A percentile compares a stretch with the other conserved stretches of the same genome.
These are phyloP conservation scores for Saccharomycodes ludwigii DNA, from an alignment of 805 yeast genomes.

Conservation along the genomic window DNA sequence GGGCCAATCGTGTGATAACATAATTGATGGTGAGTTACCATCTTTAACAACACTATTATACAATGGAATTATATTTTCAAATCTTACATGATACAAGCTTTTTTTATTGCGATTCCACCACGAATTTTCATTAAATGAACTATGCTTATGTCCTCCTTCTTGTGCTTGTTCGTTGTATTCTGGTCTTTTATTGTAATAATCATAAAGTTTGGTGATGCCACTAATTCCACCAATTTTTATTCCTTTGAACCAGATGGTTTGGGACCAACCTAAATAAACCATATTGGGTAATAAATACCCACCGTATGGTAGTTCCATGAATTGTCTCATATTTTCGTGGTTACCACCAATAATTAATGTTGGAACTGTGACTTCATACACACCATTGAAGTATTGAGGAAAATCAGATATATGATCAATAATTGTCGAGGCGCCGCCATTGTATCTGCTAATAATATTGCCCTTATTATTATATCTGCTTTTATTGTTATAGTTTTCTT, in stretches of 20 bases:
- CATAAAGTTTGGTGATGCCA: conserved; percentile 59
- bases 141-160: conserved; percentile 29
- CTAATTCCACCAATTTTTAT: conserved; percentile 69
- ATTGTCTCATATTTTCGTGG: conserved; percentile 78
- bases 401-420: too few relatives aligned
- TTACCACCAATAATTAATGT: conserved; percentile 91
- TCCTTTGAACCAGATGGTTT: conserved; percentile 65
- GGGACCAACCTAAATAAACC: conserved; percentile 71
- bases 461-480: too few relatives aligned
- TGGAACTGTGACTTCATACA: conserved; percentile 60
- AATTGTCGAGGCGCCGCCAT: too few relatives aligned
- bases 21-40: conserved; percentile 32
- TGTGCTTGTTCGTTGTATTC: conserved; percentile 35
- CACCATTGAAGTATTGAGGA: too few relatives aligned
- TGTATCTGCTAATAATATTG: too few relatives aligned
- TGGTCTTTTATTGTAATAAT: conserved; percentile 32
- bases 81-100: conserved; percentile 48
- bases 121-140: too few relatives aligned
- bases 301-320: conserved; percentile 64
- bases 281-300: conserved; percentile 91
- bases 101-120: conserved; percentile 28
- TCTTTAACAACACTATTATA: too few relatives aligned
- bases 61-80: conserved; percentile 45
- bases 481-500: too few relatives aligned
- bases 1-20: conserved; percentile 94